Percentiles rank a stretch among this genome's conserved stretches.
phyloP scores from a whole-genome alignment of 495 filamentous ascomycete species.

The Rhypophila decipiens region DNA sequence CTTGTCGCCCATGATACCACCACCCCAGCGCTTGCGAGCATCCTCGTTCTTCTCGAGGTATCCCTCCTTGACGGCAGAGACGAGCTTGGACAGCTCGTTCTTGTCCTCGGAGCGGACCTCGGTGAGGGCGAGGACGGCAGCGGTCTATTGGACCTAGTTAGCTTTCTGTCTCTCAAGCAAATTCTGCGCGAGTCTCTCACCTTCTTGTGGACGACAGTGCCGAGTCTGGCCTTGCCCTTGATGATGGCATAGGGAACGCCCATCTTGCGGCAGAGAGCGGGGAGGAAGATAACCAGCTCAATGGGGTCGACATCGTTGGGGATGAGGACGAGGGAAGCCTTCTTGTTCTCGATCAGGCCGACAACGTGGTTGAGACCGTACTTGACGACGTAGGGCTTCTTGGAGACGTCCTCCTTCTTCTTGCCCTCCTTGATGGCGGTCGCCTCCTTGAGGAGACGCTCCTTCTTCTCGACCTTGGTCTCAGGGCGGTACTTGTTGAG shows the following conservation, averaged over 20 bases:
- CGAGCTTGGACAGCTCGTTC: conserved; percentile 91
- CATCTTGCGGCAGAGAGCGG: conserved; percentile 99
- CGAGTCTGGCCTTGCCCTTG: conserved; percentile 98
- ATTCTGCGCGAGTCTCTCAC: conserved; percentile 32
- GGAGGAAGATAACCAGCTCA: conserved; percentile 98
- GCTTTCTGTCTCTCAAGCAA: not conserved
- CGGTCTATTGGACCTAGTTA: conserved; percentile 57
- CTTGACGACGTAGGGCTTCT: conserved; percentile 99
- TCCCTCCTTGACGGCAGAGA: conserved; percentile 95
- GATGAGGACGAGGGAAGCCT: conserved; percentile 94
- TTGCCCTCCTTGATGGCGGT: conserved; percentile 94
- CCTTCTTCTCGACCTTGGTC: conserved; percentile 99
- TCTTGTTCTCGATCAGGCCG: conserved; percentile 99
- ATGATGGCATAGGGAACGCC: conserved; percentile 98
- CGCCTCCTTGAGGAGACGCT: conserved; percentile 95
- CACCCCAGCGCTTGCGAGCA: conserved; percentile 90
- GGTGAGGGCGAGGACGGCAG: conserved; percentile 90
- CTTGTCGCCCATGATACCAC: conserved; percentile 99
- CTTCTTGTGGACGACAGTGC: conserved; percentile 99
- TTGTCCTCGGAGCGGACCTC: conserved; percentile 98
- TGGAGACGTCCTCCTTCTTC: conserved; percentile 99
- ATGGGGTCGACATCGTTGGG: conserved; percentile 99
- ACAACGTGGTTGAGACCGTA: conserved; percentile 99
- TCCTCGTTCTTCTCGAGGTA: conserved; percentile 96
- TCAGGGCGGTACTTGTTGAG: conserved; percentile 99